Evolutionary conservation across 768 basidiomycete genomes (phyloP).

Genomic region (Hygrocybe coccinea): DNA sequence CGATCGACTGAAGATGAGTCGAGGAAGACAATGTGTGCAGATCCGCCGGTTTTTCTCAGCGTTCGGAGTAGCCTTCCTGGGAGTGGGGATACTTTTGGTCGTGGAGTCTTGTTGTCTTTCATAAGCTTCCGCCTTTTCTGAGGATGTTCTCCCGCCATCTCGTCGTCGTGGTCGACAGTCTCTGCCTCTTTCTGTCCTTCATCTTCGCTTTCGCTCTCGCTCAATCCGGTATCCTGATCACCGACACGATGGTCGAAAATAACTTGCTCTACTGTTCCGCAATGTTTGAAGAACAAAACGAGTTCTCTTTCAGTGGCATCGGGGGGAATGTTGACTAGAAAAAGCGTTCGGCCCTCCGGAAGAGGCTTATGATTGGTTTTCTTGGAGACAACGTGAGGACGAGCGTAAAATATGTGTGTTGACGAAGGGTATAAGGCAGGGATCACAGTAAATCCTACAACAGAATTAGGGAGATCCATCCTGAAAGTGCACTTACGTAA

Average conservation of each 20-base stretch:
- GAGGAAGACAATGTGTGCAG: conserved; percentile 68
- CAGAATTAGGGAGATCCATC: neutral
- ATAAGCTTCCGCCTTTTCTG: conserved; percentile 38
- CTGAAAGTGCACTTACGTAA: too few relatives aligned
- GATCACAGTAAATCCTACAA: conserved; percentile 45
- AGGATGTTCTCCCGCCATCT: conserved; percentile 30
- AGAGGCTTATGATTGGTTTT: conserved; percentile 28
- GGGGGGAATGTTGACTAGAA: conserved; percentile 84
- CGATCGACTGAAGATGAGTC: conserved; percentile 68
- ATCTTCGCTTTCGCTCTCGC: conserved; percentile 38
- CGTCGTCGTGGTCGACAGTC: conserved; percentile 23
- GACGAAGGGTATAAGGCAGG: conserved; percentile 40
- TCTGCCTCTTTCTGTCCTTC: conserved; percentile 35
- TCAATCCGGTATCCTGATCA: conserved; percentile 38
- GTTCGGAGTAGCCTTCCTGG: conserved; percentile 51
- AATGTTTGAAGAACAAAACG: conserved; percentile 66
- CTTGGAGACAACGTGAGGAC: conserved; percentile 53
- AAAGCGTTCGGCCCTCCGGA: conserved; percentile 68
- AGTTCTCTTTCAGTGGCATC: conserved; percentile 83
- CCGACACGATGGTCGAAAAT: conserved; percentile 51
- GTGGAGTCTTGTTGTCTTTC: conserved; percentile 22
- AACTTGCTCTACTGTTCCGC: conserved; percentile 74
- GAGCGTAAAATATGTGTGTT: conserved; percentile 74
- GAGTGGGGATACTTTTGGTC: conserved; percentile 56
- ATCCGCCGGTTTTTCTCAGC: conserved; percentile 56